These are phyloP conservation scores for Floccularia luteovirens DNA, from an alignment of 768 basidiomycete genomes.

Conservation along the genomic window DNA sequence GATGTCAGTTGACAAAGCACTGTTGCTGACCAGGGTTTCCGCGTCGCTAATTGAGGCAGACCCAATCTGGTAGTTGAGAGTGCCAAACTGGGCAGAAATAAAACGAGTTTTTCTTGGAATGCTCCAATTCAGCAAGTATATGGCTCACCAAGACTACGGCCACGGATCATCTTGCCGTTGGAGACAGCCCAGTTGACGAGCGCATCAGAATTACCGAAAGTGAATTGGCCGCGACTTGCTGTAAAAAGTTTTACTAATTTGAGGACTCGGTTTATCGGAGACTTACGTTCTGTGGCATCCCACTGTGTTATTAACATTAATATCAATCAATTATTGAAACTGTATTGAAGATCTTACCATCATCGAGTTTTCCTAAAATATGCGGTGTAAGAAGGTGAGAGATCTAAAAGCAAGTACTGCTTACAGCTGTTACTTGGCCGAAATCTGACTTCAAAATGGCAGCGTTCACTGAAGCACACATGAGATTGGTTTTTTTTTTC, in stretches of 20 bases:
- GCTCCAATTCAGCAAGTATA: background rate
- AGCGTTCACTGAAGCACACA: conserved; percentile 14
- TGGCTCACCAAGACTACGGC: conserved; percentile 17
- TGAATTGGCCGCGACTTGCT: conserved; percentile 22
- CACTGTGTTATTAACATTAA: conserved; percentile 12
- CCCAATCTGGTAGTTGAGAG: conserved; percentile 30
- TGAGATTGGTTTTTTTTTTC: background rate
- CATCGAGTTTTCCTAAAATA: conserved; percentile 27
- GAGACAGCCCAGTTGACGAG: conserved; percentile 24
- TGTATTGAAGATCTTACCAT: conserved; percentile 15
- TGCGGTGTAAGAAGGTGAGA: no score
- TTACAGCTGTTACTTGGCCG: conserved; percentile 28
- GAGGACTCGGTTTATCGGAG: background rate
- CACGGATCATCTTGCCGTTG: conserved; percentile 22
- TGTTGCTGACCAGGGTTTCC: conserved; percentile 17
- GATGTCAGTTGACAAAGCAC: background rate
- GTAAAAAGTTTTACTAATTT: background rate
- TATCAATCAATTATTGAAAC: background rate
- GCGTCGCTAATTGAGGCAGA: conserved; percentile 22
- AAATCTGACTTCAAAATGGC: conserved; percentile 25
- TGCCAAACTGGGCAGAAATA: conserved; percentile 25
- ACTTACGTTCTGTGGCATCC: conserved; percentile 27
- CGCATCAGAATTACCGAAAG: conserved; percentile 19
- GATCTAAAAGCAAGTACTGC: no score
- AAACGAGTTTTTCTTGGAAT: no score